Conservation (phyloP, 192 early-diverging fungal genomes). For the Hyaloraphidium curvatum region DNA sequence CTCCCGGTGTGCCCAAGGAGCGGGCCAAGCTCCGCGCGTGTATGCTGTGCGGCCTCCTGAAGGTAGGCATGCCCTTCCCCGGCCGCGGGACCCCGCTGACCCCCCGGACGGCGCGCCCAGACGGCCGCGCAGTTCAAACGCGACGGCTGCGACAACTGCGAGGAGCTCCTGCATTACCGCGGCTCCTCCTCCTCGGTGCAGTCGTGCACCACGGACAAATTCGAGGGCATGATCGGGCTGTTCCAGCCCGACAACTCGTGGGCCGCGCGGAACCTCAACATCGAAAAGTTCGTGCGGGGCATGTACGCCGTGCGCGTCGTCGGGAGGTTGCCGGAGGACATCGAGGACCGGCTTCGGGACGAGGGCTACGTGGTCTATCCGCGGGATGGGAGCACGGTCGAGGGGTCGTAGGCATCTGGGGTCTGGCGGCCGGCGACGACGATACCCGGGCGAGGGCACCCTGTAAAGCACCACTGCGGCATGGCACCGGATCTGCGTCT, state of each 20-base stretch:
- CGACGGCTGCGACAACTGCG: constrained; percentile 66
- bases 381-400: constrained; percentile 42
- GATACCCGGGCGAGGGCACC: too few relatives aligned
- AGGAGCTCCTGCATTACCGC: constrained; percentile 46
- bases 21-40: constrained; percentile 60
- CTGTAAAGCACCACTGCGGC: too few relatives aligned
- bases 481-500: too few relatives aligned
- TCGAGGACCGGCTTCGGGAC: constrained; percentile 43
- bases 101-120: neutral
- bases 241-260: constrained; percentile 56
- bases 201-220: constrained; percentile 60
- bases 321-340: constrained; percentile 50
- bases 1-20: constrained; percentile 42
- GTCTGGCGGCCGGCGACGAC: too few relatives aligned
- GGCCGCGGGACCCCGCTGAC: neutral
- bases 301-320: constrained; percentile 57
- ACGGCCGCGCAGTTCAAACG: constrained; percentile 50
- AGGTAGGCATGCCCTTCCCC: constrained; percentile 18
- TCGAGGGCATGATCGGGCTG: constrained; percentile 50
- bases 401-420: too few relatives aligned
- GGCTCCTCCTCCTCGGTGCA: constrained; percentile 36
- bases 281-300: constrained; percentile 41
- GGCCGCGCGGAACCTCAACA: constrained; percentile 52
- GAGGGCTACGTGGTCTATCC: constrained; percentile 47
- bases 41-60: constrained; percentile 58